Percentiles rank a stretch among this genome's conserved stretches.
phyloP scores from a whole-genome alignment of 1,139 yeast genomes.

The Yamadazyma triangularis region DNA sequence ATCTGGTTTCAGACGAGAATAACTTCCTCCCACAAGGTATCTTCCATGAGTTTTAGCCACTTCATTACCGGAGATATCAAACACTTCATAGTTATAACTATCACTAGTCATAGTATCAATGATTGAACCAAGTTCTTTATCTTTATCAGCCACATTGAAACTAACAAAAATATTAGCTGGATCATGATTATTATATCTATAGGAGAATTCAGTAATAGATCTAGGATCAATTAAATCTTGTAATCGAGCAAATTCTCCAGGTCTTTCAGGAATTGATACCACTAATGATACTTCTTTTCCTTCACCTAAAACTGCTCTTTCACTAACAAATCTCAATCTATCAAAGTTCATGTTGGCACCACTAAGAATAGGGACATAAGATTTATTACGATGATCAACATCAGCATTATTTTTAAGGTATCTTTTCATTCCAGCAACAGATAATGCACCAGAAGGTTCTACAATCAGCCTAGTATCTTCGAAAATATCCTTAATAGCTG shows the following conservation, averaged over 20 bases:
- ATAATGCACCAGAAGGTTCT: slow-evolving; percentile 95
- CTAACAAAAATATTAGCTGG: slow-evolving; percentile 82
- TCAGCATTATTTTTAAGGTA: slow-evolving; percentile 66
- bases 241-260: slow-evolving; percentile 81
- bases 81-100: slow-evolving; percentile 54
- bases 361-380: slow-evolving; percentile 81
- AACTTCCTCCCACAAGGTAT: slow-evolving; percentile 82
- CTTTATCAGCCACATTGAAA: slow-evolving; percentile 74
- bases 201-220: slow-evolving; percentile 88
- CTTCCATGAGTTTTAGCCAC: slow-evolving; percentile 96
- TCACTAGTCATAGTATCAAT: slow-evolving; percentile 33
- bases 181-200: slow-evolving; percentile 57
- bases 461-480: slow-evolving; percentile 92
- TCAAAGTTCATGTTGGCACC: slow-evolving; percentile 98
- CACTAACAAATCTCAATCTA: slow-evolving; percentile 92
- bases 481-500: slow-evolving; percentile 94
- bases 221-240: slow-evolving; percentile 80
- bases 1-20: slow-evolving; percentile 14
- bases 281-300: slow-evolving; percentile 93
- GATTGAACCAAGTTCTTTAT: slow-evolving; percentile 44
- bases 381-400: slow-evolving; percentile 63
- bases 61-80: slow-evolving; percentile 87
- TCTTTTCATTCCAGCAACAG: slow-evolving; percentile 91
- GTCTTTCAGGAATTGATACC: slow-evolving; percentile 84
- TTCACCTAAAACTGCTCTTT: slow-evolving; percentile 96